Evolutionary conservation across 306 rosid genomes (phyloP), one percentile per base, ranked within the genome.

Genomic region (Medicago truncatula): DNA sequence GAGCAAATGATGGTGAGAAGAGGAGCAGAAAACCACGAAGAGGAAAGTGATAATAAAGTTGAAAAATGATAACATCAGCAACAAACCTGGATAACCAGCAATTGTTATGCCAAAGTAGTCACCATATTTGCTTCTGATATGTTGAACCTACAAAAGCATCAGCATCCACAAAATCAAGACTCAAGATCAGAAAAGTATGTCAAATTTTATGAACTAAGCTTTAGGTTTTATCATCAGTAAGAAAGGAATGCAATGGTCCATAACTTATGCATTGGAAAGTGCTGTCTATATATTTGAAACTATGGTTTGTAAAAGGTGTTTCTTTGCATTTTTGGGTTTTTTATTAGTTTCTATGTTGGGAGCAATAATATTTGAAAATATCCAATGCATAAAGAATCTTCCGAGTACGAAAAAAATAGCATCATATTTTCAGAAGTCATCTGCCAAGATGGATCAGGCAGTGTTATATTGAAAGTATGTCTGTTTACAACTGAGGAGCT

Each of bases 51-150:
- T n/a, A 67, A 18, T 9, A 15, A 70, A 62, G 72, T 43, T 67
- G 62, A 50, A 86, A 57, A 40, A 52, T 58, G 40, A 65, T 10
- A 49, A 20, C 18, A 68, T 9, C 57, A 65, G 71, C 25, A 73
- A 20, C 40, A 60, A 59, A 92, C 98, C 98, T 89, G 99, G 99
- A 88, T 95, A 95, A 78, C 99, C 99, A 79, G 99, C 99, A 5
- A 95, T 85, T 1, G 99, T 89, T 60, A 95, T 88, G 76, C 99
- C 99, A 63, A 95, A 95, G 89, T 95, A 95, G 81, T 95, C 97
- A 25, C 93, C 97, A 66, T 90, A 87, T 39, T 86, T 80, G 66
- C 80, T 86, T 79, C 91, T 81, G 72, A 95, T 92, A 78, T 95
- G 99, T 69, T 84, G 83, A 68, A 95, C 98, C 98, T 94, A 67